Evolutionary conservation across 495 filamentous ascomycete species (phyloP).

Genomic region (Cetradonia linearis): DNA sequence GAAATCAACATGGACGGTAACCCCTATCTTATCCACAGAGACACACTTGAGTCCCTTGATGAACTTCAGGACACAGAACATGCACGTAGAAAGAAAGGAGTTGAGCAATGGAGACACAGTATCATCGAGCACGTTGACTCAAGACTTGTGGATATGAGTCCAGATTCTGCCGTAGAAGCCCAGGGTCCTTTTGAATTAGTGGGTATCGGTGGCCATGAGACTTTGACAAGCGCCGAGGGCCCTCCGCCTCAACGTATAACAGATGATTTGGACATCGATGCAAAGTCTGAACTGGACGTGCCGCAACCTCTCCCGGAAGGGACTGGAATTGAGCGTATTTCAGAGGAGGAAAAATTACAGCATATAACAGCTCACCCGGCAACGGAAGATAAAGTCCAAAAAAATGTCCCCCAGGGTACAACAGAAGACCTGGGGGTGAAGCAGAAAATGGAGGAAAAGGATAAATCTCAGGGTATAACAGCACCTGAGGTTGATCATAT

Average conservation of each 20-base stretch:
- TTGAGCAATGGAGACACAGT: constrained; percentile 14
- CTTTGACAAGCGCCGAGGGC: constrained; percentile 4
- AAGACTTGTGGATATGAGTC: constrained; percentile 23
- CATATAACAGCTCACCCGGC: not conserved
- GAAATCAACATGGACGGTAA: constrained; percentile 18
- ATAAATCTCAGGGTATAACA: not conserved
- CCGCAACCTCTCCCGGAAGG: not conserved
- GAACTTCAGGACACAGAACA: constrained; percentile 5
- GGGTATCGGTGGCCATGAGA: constrained; percentile 16
- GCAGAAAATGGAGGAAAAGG: constrained; percentile 2
- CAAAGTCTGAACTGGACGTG: not conserved
- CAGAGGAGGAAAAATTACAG: not conserved
- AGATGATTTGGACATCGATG: constrained; percentile 7
- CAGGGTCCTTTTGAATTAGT: not conserved
- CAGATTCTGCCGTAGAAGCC: not conserved
- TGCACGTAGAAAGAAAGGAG: constrained; percentile 5
- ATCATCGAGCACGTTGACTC: constrained; percentile 22
- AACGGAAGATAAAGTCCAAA: not conserved
- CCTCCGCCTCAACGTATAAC: constrained; percentile 3
- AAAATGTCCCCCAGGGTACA: not conserved
- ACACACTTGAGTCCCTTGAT: constrained; percentile 16
- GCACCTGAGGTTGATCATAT: constrained; percentile 1
- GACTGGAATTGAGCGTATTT: not conserved
- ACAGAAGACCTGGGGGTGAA: constrained; percentile 6
- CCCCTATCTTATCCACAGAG: constrained; percentile 21